Base-by-base conservation (phyloP, 495 filamentous ascomycete genomes). In the Endocarpon pusillum region DNA sequence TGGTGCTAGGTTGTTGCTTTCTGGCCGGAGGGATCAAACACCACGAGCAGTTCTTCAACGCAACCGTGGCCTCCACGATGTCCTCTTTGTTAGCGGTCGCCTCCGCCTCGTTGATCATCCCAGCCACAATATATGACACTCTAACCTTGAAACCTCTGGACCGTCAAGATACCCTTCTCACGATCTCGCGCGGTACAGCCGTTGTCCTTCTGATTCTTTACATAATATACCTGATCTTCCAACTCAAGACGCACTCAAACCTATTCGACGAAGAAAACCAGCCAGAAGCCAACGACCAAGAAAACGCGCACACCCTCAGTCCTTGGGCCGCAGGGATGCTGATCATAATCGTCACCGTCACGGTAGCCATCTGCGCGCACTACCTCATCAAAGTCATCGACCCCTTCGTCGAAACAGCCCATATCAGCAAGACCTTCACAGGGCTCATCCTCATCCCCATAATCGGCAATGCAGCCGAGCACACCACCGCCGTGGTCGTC, bases 1-100 rank as follows among this genome's bases (percentile, higher is more conserved):
- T 97, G 16, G 89, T 97, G 27, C 68, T 97, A 33, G 89, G 89
- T 38, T 93, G 89, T 73, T 96, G 89, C 56, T 97, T 97, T 67
- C 62, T 94, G 38, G 69, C 82, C 37, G 89, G 87, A 31, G 89
- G 89, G 15, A 61, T 91, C 41, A 53, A 54, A 2, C 57, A 47
- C 43, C 56, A 56, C 33, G 75, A 93, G 47, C 81, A 89, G 42
- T 55, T 33, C 4, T 97, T 97, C 62, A 86, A 92, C 46, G 57
- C 53, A 8, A 91, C 81, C 20, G 86, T 89, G 16, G 89, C 89
- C 5, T 86, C 84, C 26, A 94, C 89, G 22, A 96, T 93, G 59
- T 91, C 86, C 21, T 96, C 89, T 15, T 62, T 97, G 15, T 91
- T 97, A 87, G 75, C 84, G 2, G 75, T 97, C 32, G 74, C 89